A percentile compares a stretch with the other conserved stretches of the same genome.
Conservation (phyloP, 2,329 filamentous ascomycete genomes). For the Dactylonectria macrodidyma region DNA sequence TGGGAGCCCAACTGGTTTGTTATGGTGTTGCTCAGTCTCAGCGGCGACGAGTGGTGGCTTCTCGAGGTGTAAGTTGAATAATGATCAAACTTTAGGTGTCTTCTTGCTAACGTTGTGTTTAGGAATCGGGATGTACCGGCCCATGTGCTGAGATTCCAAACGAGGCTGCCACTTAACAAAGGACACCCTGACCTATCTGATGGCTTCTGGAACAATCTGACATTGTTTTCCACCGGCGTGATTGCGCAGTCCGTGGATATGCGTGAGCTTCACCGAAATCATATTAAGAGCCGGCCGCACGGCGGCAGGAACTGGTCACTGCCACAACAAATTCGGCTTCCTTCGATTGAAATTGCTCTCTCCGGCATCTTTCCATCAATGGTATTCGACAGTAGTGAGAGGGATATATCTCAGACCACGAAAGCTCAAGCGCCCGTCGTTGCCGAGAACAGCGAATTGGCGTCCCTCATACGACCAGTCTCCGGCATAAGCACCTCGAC, state of each 20-base stretch:
- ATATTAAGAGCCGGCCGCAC: conserved; percentile 57
- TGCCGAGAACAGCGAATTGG: conserved; percentile 38
- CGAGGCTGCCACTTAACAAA: conserved; percentile 60
- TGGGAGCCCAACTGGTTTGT: conserved; percentile 83
- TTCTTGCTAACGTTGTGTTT: conserved; percentile 34
- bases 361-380: conserved; percentile 61
- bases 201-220: conserved; percentile 67
- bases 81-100: not conserved
- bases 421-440: conserved; percentile 16
- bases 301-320: conserved; percentile 56
- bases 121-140: conserved; percentile 48
- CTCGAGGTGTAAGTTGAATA: conserved; percentile 69
- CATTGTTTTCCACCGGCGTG: conserved; percentile 64
- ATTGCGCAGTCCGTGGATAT: conserved; percentile 66
- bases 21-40: conserved; percentile 77
- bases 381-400: conserved; percentile 45
- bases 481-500: conserved; percentile 37
- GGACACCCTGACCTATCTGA: conserved; percentile 62
- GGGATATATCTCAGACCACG: conserved; percentile 26
- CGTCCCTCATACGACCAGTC: conserved; percentile 43
- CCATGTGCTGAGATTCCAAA: conserved; percentile 51
- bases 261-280: conserved; percentile 62
- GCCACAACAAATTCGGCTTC: conserved; percentile 61
- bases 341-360: conserved; percentile 64
- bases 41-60: conserved; percentile 86